Percentiles rank a stretch among this genome's conserved stretches.
Evolutionary conservation across 345 rosid genomes (phyloP).

Genomic region (Euclidium syriacum): DNA sequence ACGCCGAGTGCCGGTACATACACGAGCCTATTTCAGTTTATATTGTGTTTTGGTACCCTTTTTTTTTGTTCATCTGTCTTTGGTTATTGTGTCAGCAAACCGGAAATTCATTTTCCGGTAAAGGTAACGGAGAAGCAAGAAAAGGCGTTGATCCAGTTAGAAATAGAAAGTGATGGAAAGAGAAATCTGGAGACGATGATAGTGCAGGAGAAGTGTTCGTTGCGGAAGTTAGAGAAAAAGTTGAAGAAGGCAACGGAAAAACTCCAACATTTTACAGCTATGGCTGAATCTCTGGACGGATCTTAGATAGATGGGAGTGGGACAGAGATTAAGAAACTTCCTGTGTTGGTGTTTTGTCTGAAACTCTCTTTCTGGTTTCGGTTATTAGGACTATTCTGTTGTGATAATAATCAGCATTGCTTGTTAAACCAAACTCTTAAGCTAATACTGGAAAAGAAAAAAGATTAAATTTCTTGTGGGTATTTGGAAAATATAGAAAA

Average conservation of each 20-base stretch:
- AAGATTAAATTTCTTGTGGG: too few relatives aligned
- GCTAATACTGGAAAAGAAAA: too few relatives aligned
- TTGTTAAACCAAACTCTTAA: too few relatives aligned
- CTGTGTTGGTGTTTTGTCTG: too few relatives aligned
- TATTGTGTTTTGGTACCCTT: background rate
- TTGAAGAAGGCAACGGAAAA: background rate
- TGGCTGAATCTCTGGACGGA: too few relatives aligned
- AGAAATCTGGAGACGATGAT: constrained; percentile 12
- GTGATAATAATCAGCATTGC: too few relatives aligned
- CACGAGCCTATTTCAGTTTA: background rate
- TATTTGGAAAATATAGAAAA: too few relatives aligned
- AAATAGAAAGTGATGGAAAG: background rate
- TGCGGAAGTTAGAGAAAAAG: constrained; percentile 1
- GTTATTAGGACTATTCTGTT: too few relatives aligned
- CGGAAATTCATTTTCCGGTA: constrained; percentile 23
- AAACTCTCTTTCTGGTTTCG: too few relatives aligned
- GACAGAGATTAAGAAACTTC: too few relatives aligned
- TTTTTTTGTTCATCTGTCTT: background rate
- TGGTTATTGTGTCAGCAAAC: constrained; percentile 8
- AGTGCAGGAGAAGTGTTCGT: background rate
- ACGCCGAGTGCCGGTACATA: constrained; percentile 34
- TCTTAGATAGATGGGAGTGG: too few relatives aligned
- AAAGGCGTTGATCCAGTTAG: background rate
- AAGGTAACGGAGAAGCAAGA: constrained; percentile 12
- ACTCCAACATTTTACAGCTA: background rate